Base-by-base conservation (phyloP, 352 stramenopile genomes). In the Phytophthora aleatoria region DNA sequence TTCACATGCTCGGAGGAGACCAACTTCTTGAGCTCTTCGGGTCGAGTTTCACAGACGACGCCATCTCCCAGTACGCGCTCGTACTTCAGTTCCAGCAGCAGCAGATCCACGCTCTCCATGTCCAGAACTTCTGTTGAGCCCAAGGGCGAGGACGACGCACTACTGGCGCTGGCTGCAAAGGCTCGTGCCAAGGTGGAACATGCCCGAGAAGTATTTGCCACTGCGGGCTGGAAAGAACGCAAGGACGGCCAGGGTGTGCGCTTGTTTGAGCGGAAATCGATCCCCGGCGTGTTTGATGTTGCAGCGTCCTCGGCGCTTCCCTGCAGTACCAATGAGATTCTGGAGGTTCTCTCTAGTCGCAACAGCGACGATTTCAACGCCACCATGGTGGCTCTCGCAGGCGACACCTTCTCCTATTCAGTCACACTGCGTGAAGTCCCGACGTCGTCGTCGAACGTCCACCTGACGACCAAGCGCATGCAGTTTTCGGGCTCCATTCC, bases 321-420 rank as follows among this genome's bases (percentile, higher is more conserved):
- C 0, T 77, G 64, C 57, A 79, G 68, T 57, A 60, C 49, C 28
- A 67, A 27, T 1, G 71, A 79, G 49, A 65, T 77, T 5, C 48
- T 75, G 1, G 59, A 73, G 7, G 64, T 71, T 49, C 53, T 79
- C n/a, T 67, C 71, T 4, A 74, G 64, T 35, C 64, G 48, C 60
- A 67, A 63, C 33, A 72, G 68, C 33, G 71, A 79, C 52, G 68
- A 74, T 49, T 75, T 79, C 24, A 79, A 79, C 45, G 68, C 71
- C 15, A 77, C 71, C 3, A 73, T 79, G 51, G 64, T 79, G 38
- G 71, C 68, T 5, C 68, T 79, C 2, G 56, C 60, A 24, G 71
- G 71, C 20, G 71, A 74, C 16, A 49, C 52, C 11, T 79, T 79
- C 43, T 73, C 71, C 2, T 77, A 74, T 45, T 68, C 64, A 20